These are phyloP conservation scores for Chrysosporium keratinophilum DNA, from an alignment of 2,329 filamentous ascomycete species.

Conservation along the genomic window DNA sequence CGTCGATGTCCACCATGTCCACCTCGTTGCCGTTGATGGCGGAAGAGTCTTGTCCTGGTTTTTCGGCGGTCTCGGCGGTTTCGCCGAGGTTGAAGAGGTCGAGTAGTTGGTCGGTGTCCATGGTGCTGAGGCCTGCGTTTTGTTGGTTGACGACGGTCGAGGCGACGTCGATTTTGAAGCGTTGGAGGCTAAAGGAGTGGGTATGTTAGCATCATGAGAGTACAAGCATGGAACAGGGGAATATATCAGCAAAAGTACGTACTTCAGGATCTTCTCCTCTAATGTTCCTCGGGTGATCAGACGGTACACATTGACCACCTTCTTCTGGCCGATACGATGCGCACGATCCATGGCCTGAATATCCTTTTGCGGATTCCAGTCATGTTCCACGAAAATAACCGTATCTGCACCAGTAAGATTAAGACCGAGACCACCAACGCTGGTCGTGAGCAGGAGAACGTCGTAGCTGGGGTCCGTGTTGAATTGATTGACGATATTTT, in stretches of 20 bases:
- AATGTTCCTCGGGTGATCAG: conserved; percentile 90
- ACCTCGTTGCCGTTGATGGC: conserved; percentile 45
- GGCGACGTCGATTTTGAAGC: conserved; percentile 98
- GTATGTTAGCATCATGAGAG: background rate
- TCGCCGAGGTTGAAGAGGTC: conserved; percentile 91
- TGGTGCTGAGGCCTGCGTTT: conserved; percentile 84
- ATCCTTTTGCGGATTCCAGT: conserved; percentile 99
- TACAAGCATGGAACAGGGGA: background rate
- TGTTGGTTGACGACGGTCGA: conserved; percentile 98
- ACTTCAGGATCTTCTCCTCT: conserved; percentile 93
- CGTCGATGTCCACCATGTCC: conserved; percentile 88
- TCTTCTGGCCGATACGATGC: conserved; percentile 97
- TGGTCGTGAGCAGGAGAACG: conserved; percentile 83
- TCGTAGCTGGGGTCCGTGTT: conserved; percentile 97
- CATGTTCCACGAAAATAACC: conserved; percentile 98
- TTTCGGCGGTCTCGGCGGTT: conserved; percentile 45
- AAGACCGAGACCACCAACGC: conserved; percentile 83
- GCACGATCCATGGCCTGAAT: conserved; percentile 98
- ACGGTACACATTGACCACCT: conserved; percentile 97
- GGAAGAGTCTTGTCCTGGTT: conserved; percentile 56
- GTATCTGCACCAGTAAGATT: conserved; percentile 96
- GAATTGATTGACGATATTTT: conserved; percentile 98
- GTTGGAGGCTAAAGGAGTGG: conserved; percentile 59
- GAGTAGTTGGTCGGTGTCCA: conserved; percentile 97
- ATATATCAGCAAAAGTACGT: conserved; percentile 26